Conservation (phyloP, 2,329 filamentous ascomycete species). For the Monascus ruber region DNA sequence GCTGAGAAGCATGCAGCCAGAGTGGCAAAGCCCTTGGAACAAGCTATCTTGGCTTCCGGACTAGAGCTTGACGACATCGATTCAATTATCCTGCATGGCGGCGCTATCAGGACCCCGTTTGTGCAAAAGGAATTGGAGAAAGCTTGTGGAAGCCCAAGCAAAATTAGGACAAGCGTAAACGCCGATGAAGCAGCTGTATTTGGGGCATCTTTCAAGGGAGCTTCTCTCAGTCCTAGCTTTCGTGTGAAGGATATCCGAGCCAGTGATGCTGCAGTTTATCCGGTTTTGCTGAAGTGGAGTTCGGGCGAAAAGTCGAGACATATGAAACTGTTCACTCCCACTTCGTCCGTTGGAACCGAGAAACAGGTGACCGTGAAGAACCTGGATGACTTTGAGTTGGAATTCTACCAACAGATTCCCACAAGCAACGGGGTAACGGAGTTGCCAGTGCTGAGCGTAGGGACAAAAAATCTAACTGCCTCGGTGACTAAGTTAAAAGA, state of each 20-base stretch:
- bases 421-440: slow-evolving; percentile 37
- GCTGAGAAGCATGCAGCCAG: slow-evolving; percentile 56
- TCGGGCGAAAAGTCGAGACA: slow-evolving; percentile 59
- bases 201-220: slow-evolving; percentile 88
- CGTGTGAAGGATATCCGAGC: slow-evolving; percentile 92
- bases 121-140: slow-evolving; percentile 82
- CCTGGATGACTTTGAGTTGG: slow-evolving; percentile 67
- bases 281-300: slow-evolving; percentile 64
- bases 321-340: slow-evolving; percentile 73
- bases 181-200: slow-evolving; percentile 94
- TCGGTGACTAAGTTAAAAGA: slow-evolving; percentile 69
- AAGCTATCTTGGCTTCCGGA: slow-evolving; percentile 62
- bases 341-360: slow-evolving; percentile 61
- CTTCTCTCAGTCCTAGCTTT: slow-evolving; percentile 86
- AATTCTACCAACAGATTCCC: slow-evolving; percentile 63
- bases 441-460: slow-evolving; percentile 52
- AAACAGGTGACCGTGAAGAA: slow-evolving; percentile 82
- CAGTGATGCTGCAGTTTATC: slow-evolving; percentile 64
- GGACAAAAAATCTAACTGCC: slow-evolving; percentile 75
- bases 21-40: slow-evolving; percentile 57
- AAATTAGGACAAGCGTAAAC: slow-evolving; percentile 89
- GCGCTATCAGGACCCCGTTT: slow-evolving; percentile 81
- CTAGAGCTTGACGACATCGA: slow-evolving; percentile 66
- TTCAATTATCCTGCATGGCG: slow-evolving; percentile 87
- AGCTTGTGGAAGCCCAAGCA: slow-evolving; percentile 58